Base-by-base conservation (phyloP, 2,329 filamentous ascomycete species). In the Drechslerella coelobrocha region DNA sequence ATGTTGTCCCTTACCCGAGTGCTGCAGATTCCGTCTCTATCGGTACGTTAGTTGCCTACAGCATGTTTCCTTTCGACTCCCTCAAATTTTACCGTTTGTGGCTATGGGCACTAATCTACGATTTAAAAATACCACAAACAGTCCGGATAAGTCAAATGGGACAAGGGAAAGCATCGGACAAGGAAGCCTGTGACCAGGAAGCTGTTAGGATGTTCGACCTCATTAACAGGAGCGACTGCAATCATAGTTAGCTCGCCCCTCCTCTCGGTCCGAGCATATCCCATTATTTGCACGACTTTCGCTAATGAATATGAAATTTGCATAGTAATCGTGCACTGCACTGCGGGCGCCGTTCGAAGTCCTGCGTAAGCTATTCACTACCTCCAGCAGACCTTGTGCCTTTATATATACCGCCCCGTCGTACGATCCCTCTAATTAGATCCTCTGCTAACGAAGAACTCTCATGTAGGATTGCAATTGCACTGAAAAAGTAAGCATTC, bases 291-390 rank as follows among this genome's bases (percentile, higher is more conserved):
- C 34, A 39, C 41, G 9, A 45, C 14, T 8, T 21, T 45, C 2
- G 17, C 10, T 19, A 21, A 8, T 41, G n/a, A n/a, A n/a, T n/a
- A n/a, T n/a, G n/a, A n/a, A 31, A 31, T 12, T 12, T 31, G 4
- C 3, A 17, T 17, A 65, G 65, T 63, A 1, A 71, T 71, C 17
- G 66, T 71, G 0, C 66, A 71, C 17, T 71, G 66, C 23, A 31
- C 39, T 8, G 34, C 39, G 9, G 66, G 66, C 23, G 24, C 26
- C 5, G 59, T 24, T 9, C 41, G 66, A 53, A 71, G 66, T 27
- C 66, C 66, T 24, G 34, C 43, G 59, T 69, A 59, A 57, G 65
- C 53, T 2, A 21, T 1, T 26, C 29, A 7, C 27, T 34, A 14
- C 34, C 34, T 10, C 34, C 17, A 6, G 12, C 34, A 39, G 34